Percentiles rank a stretch among this genome's conserved stretches.
Evolutionary conservation across 192 early-diverging fungal genomes (phyloP).

Genomic region (Mortierella claussenii): DNA sequence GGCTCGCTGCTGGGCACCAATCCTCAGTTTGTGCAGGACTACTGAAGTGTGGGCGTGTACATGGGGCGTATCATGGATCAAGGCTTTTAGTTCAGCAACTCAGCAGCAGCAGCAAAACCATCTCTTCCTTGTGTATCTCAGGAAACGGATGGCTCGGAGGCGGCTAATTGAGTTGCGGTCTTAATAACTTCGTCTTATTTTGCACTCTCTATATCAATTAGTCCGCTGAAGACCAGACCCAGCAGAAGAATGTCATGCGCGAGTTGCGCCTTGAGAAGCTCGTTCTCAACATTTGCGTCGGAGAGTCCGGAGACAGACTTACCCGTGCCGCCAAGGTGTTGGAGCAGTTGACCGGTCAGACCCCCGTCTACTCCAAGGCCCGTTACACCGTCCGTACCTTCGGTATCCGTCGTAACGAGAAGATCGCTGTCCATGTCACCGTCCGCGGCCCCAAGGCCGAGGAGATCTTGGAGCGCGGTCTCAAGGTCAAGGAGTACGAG

Average conservation of each 20-base stretch:
- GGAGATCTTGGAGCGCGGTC: conserved; percentile 99
- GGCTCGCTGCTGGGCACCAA: no score
- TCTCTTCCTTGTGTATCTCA: conserved; percentile 12
- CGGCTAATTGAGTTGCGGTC: conserved; percentile 52
- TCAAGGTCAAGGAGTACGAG: conserved; percentile 99
- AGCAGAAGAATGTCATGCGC: conserved; percentile 90
- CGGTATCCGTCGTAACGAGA: conserved; percentile 99
- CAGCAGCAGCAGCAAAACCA: not conserved
- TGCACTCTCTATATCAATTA: conserved; percentile 52
- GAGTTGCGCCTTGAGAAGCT: conserved; percentile 99
- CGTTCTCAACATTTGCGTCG: conserved; percentile 99
- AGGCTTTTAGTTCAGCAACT: not conserved
- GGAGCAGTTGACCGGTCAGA: conserved; percentile 99
- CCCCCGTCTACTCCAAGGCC: conserved; percentile 99
- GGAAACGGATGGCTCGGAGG: conserved; percentile 34
- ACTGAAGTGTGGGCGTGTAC: no score
- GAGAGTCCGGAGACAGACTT: conserved; percentile 99
- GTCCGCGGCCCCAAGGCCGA: conserved; percentile 87
- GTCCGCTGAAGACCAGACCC: conserved; percentile 76
- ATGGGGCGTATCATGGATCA: conserved; percentile 11
- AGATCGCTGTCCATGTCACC: conserved; percentile 99
- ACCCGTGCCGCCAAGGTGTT: conserved; percentile 99
- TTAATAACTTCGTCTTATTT: conserved; percentile 47
- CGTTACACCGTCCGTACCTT: conserved; percentile 99
- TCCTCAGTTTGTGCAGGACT: no score